Evolutionary conservation across 805 yeast species (phyloP), one percentile per base, ranked within the genome.

Genomic region (Yarrowia phangngaensis): DNA sequence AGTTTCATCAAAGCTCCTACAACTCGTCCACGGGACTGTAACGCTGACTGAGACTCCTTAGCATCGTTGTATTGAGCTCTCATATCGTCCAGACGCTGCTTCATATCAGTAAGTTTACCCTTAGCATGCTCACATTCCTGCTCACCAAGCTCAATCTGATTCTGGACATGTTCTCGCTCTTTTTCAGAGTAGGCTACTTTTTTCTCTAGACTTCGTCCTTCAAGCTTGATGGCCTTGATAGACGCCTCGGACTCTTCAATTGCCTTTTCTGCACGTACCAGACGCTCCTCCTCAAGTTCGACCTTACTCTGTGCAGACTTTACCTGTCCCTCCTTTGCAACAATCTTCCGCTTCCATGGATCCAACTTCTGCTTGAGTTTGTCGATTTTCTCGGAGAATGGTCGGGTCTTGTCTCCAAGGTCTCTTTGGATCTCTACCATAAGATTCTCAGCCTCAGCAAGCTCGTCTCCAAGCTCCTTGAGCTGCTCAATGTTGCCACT

Each of bases 301-400:
- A 85, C 71, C 52, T 81, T 78, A 6, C 85, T 76, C 45, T 75
- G 71, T 3, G 79, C 75, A n/a, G 85, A 73, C 43, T 79, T 75
- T 6, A 83, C 73, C 35, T 79, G 78, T 11, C 83, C 74, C 50
- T 78, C 78, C 51, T 80, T 79, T 12, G 74, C 73, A 52, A 75
- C 79, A 22, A 88, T 66, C 54, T 78, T 74, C 20, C 75, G 80
- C 52, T 78, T 78, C 89, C 94, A 87, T 0, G 97, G 98, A 55
- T 84, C 89, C 6, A 87, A 66, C 52, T 81, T 71, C 6, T 70
- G 72, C 60, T 85, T 89, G 29, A 79, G 65, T 11, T 59, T 57
- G 55, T 78, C 83, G 45, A 89, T 82, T 58, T 84, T 74, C 7
- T 71, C 73, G 1, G 89, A 76, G 50, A 82, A 72, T 2, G 68